A percentile compares a stretch with the other conserved stretches of the same genome.
These are phyloP conservation scores for Aspergillus diversus DNA, from an alignment of 495 filamentous ascomycete genomes.

Conservation along the genomic window DNA sequence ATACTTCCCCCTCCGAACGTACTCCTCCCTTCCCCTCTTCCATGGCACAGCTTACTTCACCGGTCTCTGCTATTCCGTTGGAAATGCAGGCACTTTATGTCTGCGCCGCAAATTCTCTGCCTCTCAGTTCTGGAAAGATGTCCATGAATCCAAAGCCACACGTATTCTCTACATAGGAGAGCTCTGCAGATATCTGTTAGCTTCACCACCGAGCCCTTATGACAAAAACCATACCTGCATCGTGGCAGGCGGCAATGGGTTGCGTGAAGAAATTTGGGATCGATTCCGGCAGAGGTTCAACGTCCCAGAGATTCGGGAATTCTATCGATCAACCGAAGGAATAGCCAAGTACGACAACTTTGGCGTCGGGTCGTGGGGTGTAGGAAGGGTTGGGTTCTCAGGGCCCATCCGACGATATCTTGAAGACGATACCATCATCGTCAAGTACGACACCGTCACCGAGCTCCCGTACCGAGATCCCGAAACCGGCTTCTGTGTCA, in stretches of 20 bases:
- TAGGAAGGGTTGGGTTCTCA: slow-evolving; percentile 79
- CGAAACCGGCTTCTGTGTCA: slow-evolving; percentile 70
- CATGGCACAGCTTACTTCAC: slow-evolving; percentile 79
- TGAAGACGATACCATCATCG: slow-evolving; percentile 58
- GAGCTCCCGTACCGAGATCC: slow-evolving; percentile 73
- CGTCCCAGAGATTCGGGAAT: slow-evolving; percentile 80
- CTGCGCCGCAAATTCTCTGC: slow-evolving; percentile 77
- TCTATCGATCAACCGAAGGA: slow-evolving; percentile 90
- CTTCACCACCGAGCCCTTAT: slow-evolving; percentile 70
- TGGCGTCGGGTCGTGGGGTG: slow-evolving; percentile 69
- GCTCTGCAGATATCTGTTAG: slow-evolving; percentile 85
- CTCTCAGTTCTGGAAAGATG: slow-evolving; percentile 84
- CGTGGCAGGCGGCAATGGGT: slow-evolving; percentile 82
- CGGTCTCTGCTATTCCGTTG: slow-evolving; percentile 52
- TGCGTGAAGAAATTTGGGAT: slow-evolving; percentile 91
- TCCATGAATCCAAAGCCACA: slow-evolving; percentile 74
- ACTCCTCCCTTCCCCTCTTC: slow-evolving; percentile 92
- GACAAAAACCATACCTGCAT: slow-evolving; percentile 76
- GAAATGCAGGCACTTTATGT: slow-evolving; percentile 48
- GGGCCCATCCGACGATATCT: slow-evolving; percentile 64
- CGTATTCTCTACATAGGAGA: slow-evolving; percentile 95
- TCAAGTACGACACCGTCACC: slow-evolving; percentile 72
- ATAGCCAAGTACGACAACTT: slow-evolving; percentile 73
- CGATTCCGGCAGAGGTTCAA: slow-evolving; percentile 82
- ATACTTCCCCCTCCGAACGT: slow-evolving; percentile 68